These are phyloP conservation scores for Aspergillus pseudonomiae DNA, from an alignment of 2,329 filamentous ascomycete species.

Conservation along the genomic window DNA sequence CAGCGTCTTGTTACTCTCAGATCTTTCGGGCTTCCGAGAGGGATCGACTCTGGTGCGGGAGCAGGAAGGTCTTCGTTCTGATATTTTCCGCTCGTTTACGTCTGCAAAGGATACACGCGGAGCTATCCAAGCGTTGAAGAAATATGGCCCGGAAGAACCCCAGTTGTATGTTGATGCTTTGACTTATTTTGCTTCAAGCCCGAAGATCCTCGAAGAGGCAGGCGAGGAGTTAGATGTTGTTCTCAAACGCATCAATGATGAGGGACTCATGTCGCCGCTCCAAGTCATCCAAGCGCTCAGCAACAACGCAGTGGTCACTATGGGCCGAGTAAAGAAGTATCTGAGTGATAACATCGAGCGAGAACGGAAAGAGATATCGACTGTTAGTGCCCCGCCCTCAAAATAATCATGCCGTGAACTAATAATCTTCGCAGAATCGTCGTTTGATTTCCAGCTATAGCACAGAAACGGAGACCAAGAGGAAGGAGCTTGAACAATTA, in stretches of 20 bases:
- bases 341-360: slow-evolving; percentile 84
- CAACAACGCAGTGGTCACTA: slow-evolving; percentile 80
- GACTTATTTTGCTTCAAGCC: slow-evolving; percentile 87
- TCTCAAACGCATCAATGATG: slow-evolving; percentile 82
- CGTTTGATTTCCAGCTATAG: slow-evolving; percentile 82
- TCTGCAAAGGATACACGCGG: slow-evolving; percentile 88
- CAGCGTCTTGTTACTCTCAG: slow-evolving; percentile 88
- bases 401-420: slow-evolving; percentile 14
- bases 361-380: slow-evolving; percentile 81
- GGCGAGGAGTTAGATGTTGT: slow-evolving; percentile 82
- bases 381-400: slow-evolving; percentile 35
- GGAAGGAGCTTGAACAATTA: slow-evolving; percentile 76
- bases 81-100: slow-evolving; percentile 96
- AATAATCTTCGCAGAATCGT: slow-evolving; percentile 62
- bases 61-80: slow-evolving; percentile 85
- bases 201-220: slow-evolving; percentile 79
- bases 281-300: slow-evolving; percentile 94
- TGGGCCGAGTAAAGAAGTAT: slow-evolving; percentile 96
- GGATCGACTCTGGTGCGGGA: slow-evolving; percentile 92
- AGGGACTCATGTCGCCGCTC: slow-evolving; percentile 90
- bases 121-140: slow-evolving; percentile 83
- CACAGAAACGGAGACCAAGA: slow-evolving; percentile 77
- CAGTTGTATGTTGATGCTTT: slow-evolving; percentile 90
- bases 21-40: slow-evolving; percentile 85
- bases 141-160: slow-evolving; percentile 89